These are phyloP conservation scores for Chamaenerion angustifolium DNA, from an alignment of 345 rosid species.

Conservation along the genomic window DNA sequence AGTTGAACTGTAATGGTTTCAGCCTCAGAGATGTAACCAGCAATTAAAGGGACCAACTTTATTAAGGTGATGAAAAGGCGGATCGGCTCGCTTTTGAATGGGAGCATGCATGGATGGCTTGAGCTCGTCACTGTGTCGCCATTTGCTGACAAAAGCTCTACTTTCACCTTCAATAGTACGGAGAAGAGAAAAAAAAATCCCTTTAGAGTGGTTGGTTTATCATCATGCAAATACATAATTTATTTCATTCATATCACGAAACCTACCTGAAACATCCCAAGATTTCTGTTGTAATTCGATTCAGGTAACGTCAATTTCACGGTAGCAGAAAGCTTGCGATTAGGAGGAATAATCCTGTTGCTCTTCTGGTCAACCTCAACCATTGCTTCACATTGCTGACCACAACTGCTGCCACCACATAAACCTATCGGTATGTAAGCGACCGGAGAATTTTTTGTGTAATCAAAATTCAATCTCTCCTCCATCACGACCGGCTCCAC, in stretches of 20 bases:
- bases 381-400: constrained; percentile 30
- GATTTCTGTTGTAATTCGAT: constrained; percentile 64
- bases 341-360: constrained; percentile 22
- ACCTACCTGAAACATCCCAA: constrained; percentile 79
- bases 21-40: constrained; percentile 67
- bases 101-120: constrained; percentile 61
- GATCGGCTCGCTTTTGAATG: constrained; percentile 63
- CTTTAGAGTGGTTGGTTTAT: background rate
- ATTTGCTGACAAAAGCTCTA: constrained; percentile 44
- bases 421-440: constrained; percentile 47
- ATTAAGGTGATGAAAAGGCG: constrained; percentile 48
- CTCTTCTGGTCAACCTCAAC: constrained; percentile 10
- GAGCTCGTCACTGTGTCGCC: constrained; percentile 47
- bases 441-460: constrained; percentile 43
- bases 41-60: constrained; percentile 49
- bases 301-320: constrained; percentile 56
- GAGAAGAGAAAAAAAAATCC: too few relatives aligned
- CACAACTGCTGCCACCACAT: constrained; percentile 35
- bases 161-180: constrained; percentile 77
- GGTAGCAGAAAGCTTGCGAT: constrained; percentile 29
- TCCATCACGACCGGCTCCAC: constrained; percentile 42
- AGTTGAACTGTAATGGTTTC: constrained; percentile 49
- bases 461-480: constrained; percentile 58
- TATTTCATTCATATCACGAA: too few relatives aligned
- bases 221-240: too few relatives aligned